Conservation (phyloP, 225 moss, liverwort and hornwort genomes). For the Sphagnum tenellum region DNA sequence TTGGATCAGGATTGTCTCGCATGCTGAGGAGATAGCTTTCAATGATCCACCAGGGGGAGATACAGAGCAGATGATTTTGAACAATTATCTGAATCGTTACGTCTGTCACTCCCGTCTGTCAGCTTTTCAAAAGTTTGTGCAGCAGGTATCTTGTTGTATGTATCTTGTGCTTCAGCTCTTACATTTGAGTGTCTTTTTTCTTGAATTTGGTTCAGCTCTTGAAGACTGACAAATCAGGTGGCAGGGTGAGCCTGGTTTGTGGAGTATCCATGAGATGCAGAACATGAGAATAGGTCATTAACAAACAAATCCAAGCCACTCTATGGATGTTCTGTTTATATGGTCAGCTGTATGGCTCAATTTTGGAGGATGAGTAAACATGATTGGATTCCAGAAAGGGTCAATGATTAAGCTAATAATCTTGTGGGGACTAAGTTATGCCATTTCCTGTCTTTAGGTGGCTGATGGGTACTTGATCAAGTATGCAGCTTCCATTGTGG, state of each 20-base stretch:
- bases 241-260: neutral
- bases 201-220: neutral
- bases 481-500: constrained; percentile 47
- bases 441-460: constrained; percentile 14
- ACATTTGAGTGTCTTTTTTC: neutral
- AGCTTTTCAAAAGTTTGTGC: constrained; percentile 47
- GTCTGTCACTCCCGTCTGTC: constrained; percentile 49
- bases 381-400: too few relatives aligned
- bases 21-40: constrained; percentile 54
- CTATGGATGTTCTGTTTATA: too few relatives aligned
- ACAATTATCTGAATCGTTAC: constrained; percentile 45
- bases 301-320: too few relatives aligned
- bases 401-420: too few relatives aligned
- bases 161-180: neutral
- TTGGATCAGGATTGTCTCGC: constrained; percentile 30
- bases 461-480: constrained; percentile 53
- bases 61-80: constrained; percentile 47
- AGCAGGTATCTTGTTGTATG: constrained; percentile 23
- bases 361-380: too few relatives aligned
- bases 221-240: neutral
- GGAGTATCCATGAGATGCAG: too few relatives aligned
- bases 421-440: too few relatives aligned
- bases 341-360: too few relatives aligned
- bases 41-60: constrained; percentile 63
- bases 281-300: too few relatives aligned